These are phyloP conservation scores for Skeletonema menzelii DNA, from an alignment of 108 stramenopile species.

Conservation along the genomic window DNA sequence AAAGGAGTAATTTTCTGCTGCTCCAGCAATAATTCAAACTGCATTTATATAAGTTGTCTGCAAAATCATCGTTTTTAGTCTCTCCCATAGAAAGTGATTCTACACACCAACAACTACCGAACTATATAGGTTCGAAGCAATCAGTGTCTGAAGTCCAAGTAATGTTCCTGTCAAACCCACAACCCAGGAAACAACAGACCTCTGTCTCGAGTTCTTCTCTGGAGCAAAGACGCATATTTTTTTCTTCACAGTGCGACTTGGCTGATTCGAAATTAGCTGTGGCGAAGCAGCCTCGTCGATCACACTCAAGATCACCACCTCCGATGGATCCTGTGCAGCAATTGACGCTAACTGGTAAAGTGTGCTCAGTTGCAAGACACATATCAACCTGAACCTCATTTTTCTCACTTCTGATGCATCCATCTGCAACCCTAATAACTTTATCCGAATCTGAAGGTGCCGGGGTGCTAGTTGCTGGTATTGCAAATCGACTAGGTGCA, in stretches of 20 bases:
- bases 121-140: neutral
- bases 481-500: neutral
- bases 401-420: neutral
- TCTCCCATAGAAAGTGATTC: no score
- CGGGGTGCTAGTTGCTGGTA: neutral
- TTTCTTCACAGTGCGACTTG: neutral
- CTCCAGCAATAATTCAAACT: neutral
- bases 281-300: neutral
- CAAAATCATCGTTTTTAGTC: no score
- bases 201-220: neutral
- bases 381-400: neutral
- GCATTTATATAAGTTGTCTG: no score
- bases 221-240: neutral
- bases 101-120: no score
- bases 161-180: neutral
- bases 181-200: neutral
- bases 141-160: neutral
- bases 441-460: neutral
- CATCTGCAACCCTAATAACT: neutral
- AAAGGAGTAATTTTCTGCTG: neutral
- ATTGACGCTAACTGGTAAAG: neutral
- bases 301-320: neutral
- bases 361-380: neutral
- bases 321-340: neutral
- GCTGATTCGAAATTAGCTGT: neutral